Evolutionary conservation across 768 basidiomycete genomes (phyloP).

Genomic region (Lactarius evosmus): DNA sequence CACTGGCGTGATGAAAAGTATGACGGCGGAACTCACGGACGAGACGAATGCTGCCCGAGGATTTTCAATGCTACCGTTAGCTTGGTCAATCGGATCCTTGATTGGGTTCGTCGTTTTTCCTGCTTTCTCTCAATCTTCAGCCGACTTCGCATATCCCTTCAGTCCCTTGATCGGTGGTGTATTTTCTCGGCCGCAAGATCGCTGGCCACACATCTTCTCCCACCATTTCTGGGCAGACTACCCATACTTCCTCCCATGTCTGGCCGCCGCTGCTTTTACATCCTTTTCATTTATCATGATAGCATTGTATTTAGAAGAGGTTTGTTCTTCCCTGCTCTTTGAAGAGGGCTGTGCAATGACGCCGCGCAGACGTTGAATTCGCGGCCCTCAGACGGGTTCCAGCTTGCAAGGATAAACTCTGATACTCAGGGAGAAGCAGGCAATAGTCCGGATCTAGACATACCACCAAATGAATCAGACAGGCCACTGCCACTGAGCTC

Average conservation of each 20-base stretch:
- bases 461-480: neutral
- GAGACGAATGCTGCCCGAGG: neutral
- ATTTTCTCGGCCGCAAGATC: conserved; percentile 29
- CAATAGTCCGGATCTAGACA: neutral
- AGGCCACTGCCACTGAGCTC: conserved; percentile 35
- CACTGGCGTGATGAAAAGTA: neutral
- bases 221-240: conserved; percentile 27
- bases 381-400: neutral
- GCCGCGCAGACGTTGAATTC: neutral
- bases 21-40: neutral
- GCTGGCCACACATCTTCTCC: conserved; percentile 23
- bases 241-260: conserved; percentile 31
- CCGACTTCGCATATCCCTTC: conserved; percentile 12
- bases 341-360: neutral
- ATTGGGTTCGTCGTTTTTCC: conserved; percentile 19
- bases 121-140: no score
- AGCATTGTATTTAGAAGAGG: conserved; percentile 1
- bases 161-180: conserved; percentile 28
- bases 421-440: neutral
- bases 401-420: neutral
- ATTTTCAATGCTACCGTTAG: no score
- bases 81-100: neutral
- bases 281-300: neutral
- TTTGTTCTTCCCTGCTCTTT: neutral
- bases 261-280: neutral